These are phyloP conservation scores for Aspergillus aculeatinus DNA, from an alignment of 2,329 filamentous ascomycete species.

Conservation along the genomic window DNA sequence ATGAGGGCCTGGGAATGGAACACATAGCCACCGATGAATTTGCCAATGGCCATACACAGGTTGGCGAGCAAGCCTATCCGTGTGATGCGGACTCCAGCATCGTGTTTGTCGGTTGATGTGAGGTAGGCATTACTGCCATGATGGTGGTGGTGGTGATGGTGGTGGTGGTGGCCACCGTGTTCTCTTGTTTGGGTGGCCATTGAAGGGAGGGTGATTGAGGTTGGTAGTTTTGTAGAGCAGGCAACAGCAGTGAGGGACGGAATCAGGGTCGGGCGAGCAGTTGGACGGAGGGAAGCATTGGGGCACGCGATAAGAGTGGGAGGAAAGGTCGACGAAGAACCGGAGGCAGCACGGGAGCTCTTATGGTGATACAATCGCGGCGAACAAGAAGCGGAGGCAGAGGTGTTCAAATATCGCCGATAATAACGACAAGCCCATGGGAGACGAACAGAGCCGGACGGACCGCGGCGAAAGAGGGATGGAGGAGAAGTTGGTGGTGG, in stretches of 20 bases:
- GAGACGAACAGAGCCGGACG: conserved; percentile 16
- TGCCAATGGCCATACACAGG: conserved; percentile 88
- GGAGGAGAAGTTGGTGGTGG: conserved; percentile 32
- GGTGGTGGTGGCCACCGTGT: conserved; percentile 50
- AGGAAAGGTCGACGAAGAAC: conserved; percentile 3
- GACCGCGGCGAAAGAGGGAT: conserved; percentile 58
- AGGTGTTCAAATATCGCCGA: conserved; percentile 23
- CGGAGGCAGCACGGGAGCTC: conserved; percentile 10
- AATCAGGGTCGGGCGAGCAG: conserved; percentile 1
- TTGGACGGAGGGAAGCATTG: conserved; percentile 15
- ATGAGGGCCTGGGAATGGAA: conserved; percentile 94
- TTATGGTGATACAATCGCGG: conserved; percentile 12
- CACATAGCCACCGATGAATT: conserved; percentile 85
- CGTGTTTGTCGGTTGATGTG: conserved; percentile 77
- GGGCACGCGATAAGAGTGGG: conserved; percentile 7
- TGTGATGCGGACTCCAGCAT: conserved; percentile 92
- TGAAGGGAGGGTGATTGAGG: conserved; percentile 26
- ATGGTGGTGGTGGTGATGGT: conserved; percentile 63
- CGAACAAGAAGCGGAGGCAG: conserved; percentile 20
- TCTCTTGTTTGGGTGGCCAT: conserved; percentile 49
- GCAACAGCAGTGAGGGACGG: conserved; percentile 17
- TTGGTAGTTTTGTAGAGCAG: conserved; percentile 24
- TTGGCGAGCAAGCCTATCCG: conserved; percentile 86
- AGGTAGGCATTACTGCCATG: conserved; percentile 84
- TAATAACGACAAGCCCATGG: conserved; percentile 14